These are phyloP conservation scores for Leishmania braziliensis DNA, from an alignment of 208 protist genomes.

Conservation along the genomic window DNA sequence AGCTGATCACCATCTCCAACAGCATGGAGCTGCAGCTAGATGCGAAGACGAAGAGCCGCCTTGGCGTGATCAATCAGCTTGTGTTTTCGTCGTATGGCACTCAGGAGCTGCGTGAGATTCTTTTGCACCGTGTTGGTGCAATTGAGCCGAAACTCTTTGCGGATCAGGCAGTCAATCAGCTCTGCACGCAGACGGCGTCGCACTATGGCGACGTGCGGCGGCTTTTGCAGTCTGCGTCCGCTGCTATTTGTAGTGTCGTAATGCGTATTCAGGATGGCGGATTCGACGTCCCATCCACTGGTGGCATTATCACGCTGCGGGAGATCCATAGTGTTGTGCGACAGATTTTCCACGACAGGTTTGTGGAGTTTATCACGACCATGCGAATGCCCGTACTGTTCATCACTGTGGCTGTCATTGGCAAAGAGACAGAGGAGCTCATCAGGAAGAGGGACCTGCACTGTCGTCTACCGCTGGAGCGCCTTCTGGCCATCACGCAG, in stretches of 20 bases:
- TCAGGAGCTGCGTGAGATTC: slow-evolving; percentile 75
- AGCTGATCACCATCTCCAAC: slow-evolving; percentile 90
- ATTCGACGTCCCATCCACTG: slow-evolving; percentile 14
- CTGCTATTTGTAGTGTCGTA: slow-evolving; percentile 81
- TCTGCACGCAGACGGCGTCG: slow-evolving; percentile 85
- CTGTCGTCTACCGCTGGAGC: slow-evolving; percentile 62
- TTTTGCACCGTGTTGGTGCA: slow-evolving; percentile 51
- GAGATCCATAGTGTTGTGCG: slow-evolving; percentile 81
- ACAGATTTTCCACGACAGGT: slow-evolving; percentile 89
- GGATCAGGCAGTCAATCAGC: slow-evolving; percentile 74
- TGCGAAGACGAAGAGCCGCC: slow-evolving; percentile 82
- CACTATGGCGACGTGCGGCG: slow-evolving; percentile 92
- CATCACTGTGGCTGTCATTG: slow-evolving; percentile 67
- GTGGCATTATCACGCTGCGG: slow-evolving; percentile 71
- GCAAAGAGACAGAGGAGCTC: slow-evolving; percentile 66
- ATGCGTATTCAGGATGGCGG: slow-evolving; percentile 74
- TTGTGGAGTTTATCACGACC: slow-evolving; percentile 85
- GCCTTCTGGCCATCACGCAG: slow-evolving; percentile 51
- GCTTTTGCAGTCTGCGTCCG: slow-evolving; percentile 80
- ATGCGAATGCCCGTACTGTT: slow-evolving; percentile 71
- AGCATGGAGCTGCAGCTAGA: slow-evolving; percentile 86
- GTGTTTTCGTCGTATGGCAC: slow-evolving; percentile 86
- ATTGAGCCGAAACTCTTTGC: slow-evolving; percentile 82
- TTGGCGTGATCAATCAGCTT: slow-evolving; percentile 82
- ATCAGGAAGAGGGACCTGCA: slow-evolving; percentile 46